phyloP scores from a whole-genome alignment of 78 protist species.

The Dictyostelium capitatum region DNA sequence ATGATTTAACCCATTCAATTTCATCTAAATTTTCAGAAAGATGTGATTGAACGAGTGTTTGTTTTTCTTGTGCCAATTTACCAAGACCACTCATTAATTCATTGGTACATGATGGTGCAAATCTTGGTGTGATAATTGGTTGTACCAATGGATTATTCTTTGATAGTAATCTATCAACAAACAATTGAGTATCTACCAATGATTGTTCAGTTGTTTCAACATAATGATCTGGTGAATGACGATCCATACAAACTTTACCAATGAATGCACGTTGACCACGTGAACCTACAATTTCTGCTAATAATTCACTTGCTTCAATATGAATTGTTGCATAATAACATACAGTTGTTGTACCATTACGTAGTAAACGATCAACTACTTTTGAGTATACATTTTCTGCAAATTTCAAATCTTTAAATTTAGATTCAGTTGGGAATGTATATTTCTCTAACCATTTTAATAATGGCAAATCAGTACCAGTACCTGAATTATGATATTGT shows the following conservation, averaged over 20 bases:
- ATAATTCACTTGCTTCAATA: conserved; percentile 70
- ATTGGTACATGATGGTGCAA: conserved; percentile 89
- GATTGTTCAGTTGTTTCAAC: conserved; percentile 86
- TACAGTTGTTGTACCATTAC: conserved; percentile 91
- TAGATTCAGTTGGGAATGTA: conserved; percentile 91
- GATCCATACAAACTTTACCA: conserved; percentile 91
- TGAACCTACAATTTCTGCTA: conserved; percentile 38
- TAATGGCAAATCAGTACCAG: conserved; percentile 88
- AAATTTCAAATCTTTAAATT: conserved; percentile 74
- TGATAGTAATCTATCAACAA: background rate
- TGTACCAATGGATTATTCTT: conserved; percentile 55
- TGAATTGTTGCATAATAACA: conserved; percentile 94
- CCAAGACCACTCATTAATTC: conserved; percentile 64
- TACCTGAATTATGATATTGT: conserved; percentile 90
- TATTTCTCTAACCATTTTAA: conserved; percentile 94
- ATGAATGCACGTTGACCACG: conserved; percentile 94
- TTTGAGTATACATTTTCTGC: conserved; percentile 86
- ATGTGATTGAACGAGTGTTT: conserved; percentile 86
- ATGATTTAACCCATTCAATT: conserved; percentile 69
- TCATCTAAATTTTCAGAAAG: conserved; percentile 89
- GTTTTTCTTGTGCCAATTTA: conserved; percentile 6
- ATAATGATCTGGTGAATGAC: conserved; percentile 92
- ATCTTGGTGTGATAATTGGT: conserved; percentile 91
- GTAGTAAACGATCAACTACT: conserved; percentile 78
- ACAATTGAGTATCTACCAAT: conserved; percentile 47